Base-by-base conservation (phyloP, 208 protist genomes). In the Acanthamoeba royreba region DNA sequence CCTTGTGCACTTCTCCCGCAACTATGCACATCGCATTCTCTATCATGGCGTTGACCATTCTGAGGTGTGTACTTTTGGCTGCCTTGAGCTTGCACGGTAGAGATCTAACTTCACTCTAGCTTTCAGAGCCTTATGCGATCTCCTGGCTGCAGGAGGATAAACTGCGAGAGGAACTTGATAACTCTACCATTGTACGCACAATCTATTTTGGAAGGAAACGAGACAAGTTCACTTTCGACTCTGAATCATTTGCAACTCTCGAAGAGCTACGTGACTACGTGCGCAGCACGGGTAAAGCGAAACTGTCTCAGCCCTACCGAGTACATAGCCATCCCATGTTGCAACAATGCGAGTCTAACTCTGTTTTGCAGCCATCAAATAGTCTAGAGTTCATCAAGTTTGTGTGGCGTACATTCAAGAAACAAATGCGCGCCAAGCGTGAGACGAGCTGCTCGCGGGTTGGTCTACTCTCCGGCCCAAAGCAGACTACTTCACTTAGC, bases 341-440 rank as follows among this genome's bases (percentile, higher is more conserved):
- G n/a, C n/a, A n/a, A n/a, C 74, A 22, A 25, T 85, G 33, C 11
- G 33, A 5, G 5, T 85, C 8, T 85, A 28, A 9, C 33, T 85
- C 2, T 28, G 2, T 35, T n/a, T 4, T 11, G n/a, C 45, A 61
- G 45, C 49, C 81, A 9, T 33, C 45, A 9, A 66, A 61, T 28
- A 15, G n/a, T 8, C 45, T 89, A 3, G 81, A 89, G 47, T 89
- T 66, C 38, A 89, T 89, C 25, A 89, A 89, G 33, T 47, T 89
- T 19, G 81, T 89, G 31, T 89, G 81, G 81, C 52, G 52, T 2
- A 40, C 40, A 4, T 89, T 31, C 46, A 89, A 61, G 81, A 33
- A 63, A 25, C 69, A 42, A 33, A 43, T 28, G 38, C 40, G 69
- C 31, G 40, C 69, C 38, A 81, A 81, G 69, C 69, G 69, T 17